Conservation (phyloP, 345 rosid genomes). For the Arabidopsis thaliana region DNA sequence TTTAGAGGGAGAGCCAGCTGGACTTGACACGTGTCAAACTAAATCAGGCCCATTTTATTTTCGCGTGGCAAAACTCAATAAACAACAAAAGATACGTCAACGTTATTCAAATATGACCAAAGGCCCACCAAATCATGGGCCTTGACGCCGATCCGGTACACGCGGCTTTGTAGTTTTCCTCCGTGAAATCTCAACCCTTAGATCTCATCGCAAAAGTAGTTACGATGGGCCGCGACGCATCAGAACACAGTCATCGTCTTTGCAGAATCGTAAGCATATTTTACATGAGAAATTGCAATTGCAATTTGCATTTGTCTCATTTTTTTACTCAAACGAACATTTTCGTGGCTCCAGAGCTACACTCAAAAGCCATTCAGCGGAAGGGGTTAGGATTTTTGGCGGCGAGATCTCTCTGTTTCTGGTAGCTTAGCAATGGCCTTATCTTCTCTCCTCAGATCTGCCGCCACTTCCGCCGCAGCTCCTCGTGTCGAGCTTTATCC, state of each 20-base stretch:
- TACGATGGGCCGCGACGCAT: slow-evolving; percentile 8
- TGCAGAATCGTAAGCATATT: slow-evolving; percentile 19
- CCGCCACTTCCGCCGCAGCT: slow-evolving; percentile 48
- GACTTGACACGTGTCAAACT: slow-evolving; percentile 15
- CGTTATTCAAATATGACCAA: slow-evolving; percentile 10
- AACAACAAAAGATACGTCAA: slow-evolving; percentile 10
- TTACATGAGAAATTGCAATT: slow-evolving; percentile 27
- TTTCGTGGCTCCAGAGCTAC: slow-evolving; percentile 15
- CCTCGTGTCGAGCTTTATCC: slow-evolving; percentile 49
- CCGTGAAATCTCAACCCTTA: slow-evolving; percentile 22
- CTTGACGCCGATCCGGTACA: not conserved
- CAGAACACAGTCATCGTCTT: slow-evolving; percentile 2
- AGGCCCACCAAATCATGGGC: slow-evolving; percentile 37
- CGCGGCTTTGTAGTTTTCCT: slow-evolving; percentile 3
- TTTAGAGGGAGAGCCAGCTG: slow-evolving; percentile 36
- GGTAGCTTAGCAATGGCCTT: slow-evolving; percentile 55
- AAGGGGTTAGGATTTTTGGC: slow-evolving; percentile 20
- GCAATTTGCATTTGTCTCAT: slow-evolving; percentile 18
- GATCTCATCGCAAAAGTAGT: not conserved
- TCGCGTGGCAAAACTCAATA: slow-evolving; percentile 27
- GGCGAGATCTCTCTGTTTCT: slow-evolving; percentile 6
- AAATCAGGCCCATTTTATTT: not conserved
- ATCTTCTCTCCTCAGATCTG: slow-evolving; percentile 69
- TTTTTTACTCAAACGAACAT: slow-evolving; percentile 18
- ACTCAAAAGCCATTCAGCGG: slow-evolving; percentile 13